Percentiles rank a stretch among this genome's conserved stretches.
Evolutionary conservation across 2,329 filamentous ascomycete species (phyloP).

Genomic region (Fusarium ambrosium): DNA sequence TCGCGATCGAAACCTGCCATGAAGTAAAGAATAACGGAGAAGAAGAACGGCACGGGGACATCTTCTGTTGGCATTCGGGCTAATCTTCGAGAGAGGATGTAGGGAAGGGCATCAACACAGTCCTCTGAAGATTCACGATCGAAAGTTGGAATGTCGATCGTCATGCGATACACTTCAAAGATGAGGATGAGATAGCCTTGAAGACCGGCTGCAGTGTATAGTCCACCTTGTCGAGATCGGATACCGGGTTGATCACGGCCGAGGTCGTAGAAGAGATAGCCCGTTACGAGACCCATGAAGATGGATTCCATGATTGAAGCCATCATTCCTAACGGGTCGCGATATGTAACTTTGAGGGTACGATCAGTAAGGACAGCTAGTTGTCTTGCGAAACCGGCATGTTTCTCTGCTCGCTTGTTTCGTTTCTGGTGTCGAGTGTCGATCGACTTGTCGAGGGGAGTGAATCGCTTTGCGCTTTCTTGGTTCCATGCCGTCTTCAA

Average conservation of each 20-base stretch:
- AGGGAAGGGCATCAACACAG: slow-evolving; percentile 77
- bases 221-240: slow-evolving; percentile 77
- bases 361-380: slow-evolving; percentile 75
- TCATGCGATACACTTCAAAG: slow-evolving; percentile 82
- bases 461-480: slow-evolving; percentile 51
- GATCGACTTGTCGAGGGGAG: slow-evolving; percentile 28
- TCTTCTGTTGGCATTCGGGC: slow-evolving; percentile 80
- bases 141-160: slow-evolving; percentile 80
- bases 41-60: slow-evolving; percentile 78
- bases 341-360: slow-evolving; percentile 78
- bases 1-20: slow-evolving; percentile 80
- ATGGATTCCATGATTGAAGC: slow-evolving; percentile 78
- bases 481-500: slow-evolving; percentile 72
- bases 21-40: slow-evolving; percentile 80
- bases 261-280: slow-evolving; percentile 79
- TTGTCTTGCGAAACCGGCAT: slow-evolving; percentile 73
- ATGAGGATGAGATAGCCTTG: slow-evolving; percentile 83
- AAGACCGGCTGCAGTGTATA: slow-evolving; percentile 79
- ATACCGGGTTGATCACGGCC: slow-evolving; percentile 78
- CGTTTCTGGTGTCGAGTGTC: slow-evolving; percentile 24
- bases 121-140: slow-evolving; percentile 82
- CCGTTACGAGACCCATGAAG: slow-evolving; percentile 77
- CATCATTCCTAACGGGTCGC: slow-evolving; percentile 82
- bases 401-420: slow-evolving; percentile 51
- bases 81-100: slow-evolving; percentile 77